Evolutionary conservation across 805 yeast species (phyloP), one percentile per base, ranked within the genome.

Genomic region (Scheffersomyces amazonensis): DNA sequence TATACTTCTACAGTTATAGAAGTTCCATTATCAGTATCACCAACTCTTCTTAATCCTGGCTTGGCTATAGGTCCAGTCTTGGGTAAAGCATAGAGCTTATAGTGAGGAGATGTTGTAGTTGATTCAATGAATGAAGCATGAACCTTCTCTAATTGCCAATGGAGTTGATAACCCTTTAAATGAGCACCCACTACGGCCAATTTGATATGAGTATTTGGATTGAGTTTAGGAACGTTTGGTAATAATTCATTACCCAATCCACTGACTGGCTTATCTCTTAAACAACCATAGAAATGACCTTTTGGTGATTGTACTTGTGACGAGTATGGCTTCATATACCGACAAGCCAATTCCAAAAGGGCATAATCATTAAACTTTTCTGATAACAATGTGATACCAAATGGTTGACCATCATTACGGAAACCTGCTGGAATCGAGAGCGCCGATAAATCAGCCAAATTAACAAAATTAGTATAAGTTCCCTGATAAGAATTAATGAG

Each of bases 141-240:
- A 32, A 83, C 93, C 58, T 84, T 78, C 51, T 85, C 83, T 44
- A 91, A 72, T 68, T 91, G 99, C 96, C 97, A 90, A 63, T 91
- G 89, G 50, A 91, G 73, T 34, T 89, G 89, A 71, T 88, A 76
- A 1, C 96, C 96, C 39, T 80, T 71, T 48, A 93, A 72, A 58
- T 91, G 99, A 34, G 97, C 97, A 39, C 99, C 99, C 34, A 91
- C 98, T 25, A 93, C 99, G 1, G 97, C 97, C 41, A 91, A 66
- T 44, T 81, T 74, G 42, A 88, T 70, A 8, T 76, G 67, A 23
- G 62, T 46, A 1, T 69, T 59, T 19, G 64, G 49, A 31, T 62
- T 56, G 17, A 71, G 66, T 12, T 58, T 47, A n/a, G 85, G 86
- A 22, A 75, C 60, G 12, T 60, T 44, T 1, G 60, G 44, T 37